Base-by-base conservation (phyloP, 2,329 filamentous ascomycete species). In the Hypoxylon sp. region DNA sequence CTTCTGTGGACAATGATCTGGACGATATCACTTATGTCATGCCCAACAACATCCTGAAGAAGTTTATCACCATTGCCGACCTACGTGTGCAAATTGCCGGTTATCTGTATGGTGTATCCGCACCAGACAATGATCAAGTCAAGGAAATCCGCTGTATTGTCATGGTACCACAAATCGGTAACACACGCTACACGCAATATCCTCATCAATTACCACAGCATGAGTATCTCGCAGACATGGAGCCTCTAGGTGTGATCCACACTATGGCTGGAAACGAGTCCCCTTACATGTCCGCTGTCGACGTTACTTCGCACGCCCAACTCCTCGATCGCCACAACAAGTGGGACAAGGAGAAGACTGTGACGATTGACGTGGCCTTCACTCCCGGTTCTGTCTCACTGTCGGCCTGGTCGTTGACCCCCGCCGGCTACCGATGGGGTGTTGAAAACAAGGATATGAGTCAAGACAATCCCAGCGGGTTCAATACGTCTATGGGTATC, bases 1-100 rank as follows among this genome's bases (percentile, higher is more conserved):
- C 96, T 6, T 96, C 95, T 0, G 94, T 98, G 60, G 96, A 98
- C 78, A 92, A 95, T 72, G 92, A 94, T 60, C 89, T 96, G 71
- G 94, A 97, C 67, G 93, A 95, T 76, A 92, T 93, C 78, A 99
- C 95, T 0, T 99, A 98, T 77, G 93, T 99, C 76, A 98, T 99
- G 93, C 96, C 96, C 0, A 99, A 98, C 88, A 99, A 99, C 80
- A 91, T 99, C 54, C 88, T 99, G 76, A 98, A 97, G 87, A 93
- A 94, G 72, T 99, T 99, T 85, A 98, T 99, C 83, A 96, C 93
- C 25, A 97, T 99, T 77, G 92, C 96, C 51, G 96, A 99, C 83
- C 88, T 99, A 62, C 92, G 97, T 53, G 95, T 98, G 13, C 96
- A 99, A 81, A 95, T 99, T 55, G 95, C 95, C 14, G 96, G 95